phyloP scores from a whole-genome alignment of 495 filamentous ascomycete genomes.

The Chaetomidium leptoderma region DNA sequence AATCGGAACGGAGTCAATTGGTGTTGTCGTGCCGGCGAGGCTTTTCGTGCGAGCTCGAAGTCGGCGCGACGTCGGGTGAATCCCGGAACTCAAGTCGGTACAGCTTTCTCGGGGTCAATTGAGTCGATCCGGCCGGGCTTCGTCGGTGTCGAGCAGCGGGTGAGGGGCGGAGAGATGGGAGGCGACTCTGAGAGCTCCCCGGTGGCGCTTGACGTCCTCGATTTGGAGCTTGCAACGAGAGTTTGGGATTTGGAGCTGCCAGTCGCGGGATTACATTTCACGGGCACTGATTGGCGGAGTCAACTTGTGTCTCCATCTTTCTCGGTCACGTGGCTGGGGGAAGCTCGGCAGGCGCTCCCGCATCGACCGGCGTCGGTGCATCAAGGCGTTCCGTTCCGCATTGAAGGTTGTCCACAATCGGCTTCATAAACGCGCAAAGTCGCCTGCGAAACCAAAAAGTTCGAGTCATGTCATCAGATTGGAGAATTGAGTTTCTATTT shows the following conservation, averaged over 20 bases:
- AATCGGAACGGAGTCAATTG: neutral
- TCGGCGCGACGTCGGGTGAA: neutral
- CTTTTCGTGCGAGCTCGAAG: slow-evolving; percentile 7
- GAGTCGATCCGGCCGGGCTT: neutral
- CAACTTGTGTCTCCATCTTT: neutral
- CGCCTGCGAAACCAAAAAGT: too few relatives aligned
- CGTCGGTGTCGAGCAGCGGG: neutral
- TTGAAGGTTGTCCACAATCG: too few relatives aligned
- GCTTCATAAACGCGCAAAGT: too few relatives aligned
- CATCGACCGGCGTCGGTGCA: too few relatives aligned
- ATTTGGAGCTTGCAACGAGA: slow-evolving; percentile 13
- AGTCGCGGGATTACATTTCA: slow-evolving; percentile 36
- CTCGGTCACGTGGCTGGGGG: slow-evolving; percentile 1
- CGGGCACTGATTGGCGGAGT: slow-evolving; percentile 26
- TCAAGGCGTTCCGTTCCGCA: too few relatives aligned
- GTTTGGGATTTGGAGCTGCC: slow-evolving; percentile 22
- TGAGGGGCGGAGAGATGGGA: slow-evolving; percentile 23
- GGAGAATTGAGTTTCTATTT: neutral
- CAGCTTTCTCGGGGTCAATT: neutral
- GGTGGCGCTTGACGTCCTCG: slow-evolving; percentile 26
- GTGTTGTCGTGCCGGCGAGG: neutral
- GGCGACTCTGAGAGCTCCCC: slow-evolving; percentile 27
- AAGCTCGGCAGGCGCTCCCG: too few relatives aligned
- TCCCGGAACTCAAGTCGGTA: neutral
- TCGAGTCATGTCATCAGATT: too few relatives aligned